phyloP scores from a whole-genome alignment of 2,329 filamentous ascomycete genomes.

The Xylariaceae sp. region DNA sequence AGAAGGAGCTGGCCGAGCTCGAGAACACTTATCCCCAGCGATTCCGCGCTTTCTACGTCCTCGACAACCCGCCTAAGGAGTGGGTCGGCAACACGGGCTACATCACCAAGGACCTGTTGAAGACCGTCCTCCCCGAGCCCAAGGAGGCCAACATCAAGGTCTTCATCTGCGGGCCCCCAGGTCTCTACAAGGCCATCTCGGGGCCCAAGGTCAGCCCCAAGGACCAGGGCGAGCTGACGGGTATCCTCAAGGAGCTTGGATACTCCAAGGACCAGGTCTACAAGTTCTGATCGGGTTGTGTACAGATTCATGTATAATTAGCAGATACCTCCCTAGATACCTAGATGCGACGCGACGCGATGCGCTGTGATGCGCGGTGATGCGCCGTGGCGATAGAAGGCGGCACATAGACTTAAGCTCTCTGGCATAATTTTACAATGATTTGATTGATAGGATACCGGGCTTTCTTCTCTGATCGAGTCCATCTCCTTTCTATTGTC shows the following conservation, averaged over 20 bases:
- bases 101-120: slow-evolving; percentile 87
- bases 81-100: slow-evolving; percentile 76
- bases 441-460: too few species aligned
- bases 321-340: slow-evolving; percentile 4
- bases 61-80: slow-evolving; percentile 76
- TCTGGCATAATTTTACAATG: too few species aligned
- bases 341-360: too few species aligned
- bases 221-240: slow-evolving; percentile 88
- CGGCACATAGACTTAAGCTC: too few species aligned
- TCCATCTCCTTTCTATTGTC: too few species aligned
- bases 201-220: slow-evolving; percentile 86
- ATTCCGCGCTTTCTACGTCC: slow-evolving; percentile 91
- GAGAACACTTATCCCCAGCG: slow-evolving; percentile 95
- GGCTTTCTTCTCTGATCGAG: too few species aligned
- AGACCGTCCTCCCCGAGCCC: slow-evolving; percentile 90
- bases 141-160: slow-evolving; percentile 91
- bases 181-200: slow-evolving; percentile 88
- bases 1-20: slow-evolving; percentile 76
- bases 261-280: slow-evolving; percentile 88
- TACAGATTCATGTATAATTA: slow-evolving; percentile 7
- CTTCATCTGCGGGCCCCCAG: slow-evolving; percentile 92
- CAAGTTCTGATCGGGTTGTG: slow-evolving; percentile 65
- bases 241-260: slow-evolving; percentile 78
- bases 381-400: too few species aligned
- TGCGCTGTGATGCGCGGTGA: too few species aligned